Evolutionary conservation across 2,329 filamentous ascomycete genomes (phyloP), one percentile per base, ranked within the genome.

Genomic region (Drechslerella dactyloides): DNA sequence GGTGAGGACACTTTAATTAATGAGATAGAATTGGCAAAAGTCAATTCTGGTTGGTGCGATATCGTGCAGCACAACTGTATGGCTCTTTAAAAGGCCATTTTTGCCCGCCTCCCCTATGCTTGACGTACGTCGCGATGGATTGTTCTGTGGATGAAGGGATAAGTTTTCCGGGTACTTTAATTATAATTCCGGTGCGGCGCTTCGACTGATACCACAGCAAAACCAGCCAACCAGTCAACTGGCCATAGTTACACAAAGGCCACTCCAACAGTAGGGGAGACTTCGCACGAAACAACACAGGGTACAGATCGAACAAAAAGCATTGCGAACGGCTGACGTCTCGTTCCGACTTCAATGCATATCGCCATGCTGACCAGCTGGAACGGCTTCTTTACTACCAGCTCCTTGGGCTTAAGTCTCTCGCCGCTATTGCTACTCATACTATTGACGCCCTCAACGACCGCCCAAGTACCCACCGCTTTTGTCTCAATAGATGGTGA

Each of bases 101-200:
- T 52, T 33, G 27, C 27, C 27, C 27, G 56, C 53, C 58, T 58
- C 48, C 48, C 51, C 42, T 53, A 24, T 56, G 52, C 44, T 23
- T 30, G 37, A 69, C 17, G 52, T 69, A 69, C 52, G 37, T 63
- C 65, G 62, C 27, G 58, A 63, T 69, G 57, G 65, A 69, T 48
- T 69, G 37, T 42, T 42, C 37, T 52, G 53, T 51, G 44, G 65
- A 33, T 33, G 27, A 3, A 33, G 58, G 52, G 35, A 37, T 42
- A 57, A 53, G 58, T 42, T 42, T 42, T 17, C 37, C n/a, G 37
- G 37, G 11, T 2, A 17, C 37, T 13, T 15, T 42, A 42, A 42
- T 42, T 15, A 42, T 42, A 42, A 42, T 42, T 6, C 11, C 37
- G 37, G 37, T 15, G 11, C 4, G 37, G 37, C 37, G 15, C 15